phyloP scores from a whole-genome alignment of 2,329 filamentous ascomycete species.

The Biscogniauxia sp. region DNA sequence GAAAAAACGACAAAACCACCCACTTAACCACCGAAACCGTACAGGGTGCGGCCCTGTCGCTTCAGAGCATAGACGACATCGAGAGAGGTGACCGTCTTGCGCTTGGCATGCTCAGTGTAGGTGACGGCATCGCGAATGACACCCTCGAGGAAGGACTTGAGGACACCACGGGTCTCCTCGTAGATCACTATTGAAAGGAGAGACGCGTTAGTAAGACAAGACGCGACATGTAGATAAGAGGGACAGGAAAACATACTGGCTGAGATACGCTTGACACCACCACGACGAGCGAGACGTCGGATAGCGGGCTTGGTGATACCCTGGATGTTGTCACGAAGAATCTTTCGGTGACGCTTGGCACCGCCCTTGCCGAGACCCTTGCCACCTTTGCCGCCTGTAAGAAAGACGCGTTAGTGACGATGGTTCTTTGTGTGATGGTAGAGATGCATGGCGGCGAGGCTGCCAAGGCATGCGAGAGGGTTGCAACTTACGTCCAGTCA shows the following conservation, averaged over 20 bases:
- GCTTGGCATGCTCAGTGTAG: conserved; percentile 81
- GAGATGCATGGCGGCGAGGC: too few species aligned
- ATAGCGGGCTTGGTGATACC: conserved; percentile 99
- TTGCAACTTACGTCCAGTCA: conserved; percentile 35
- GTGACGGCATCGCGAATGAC: conserved; percentile 78
- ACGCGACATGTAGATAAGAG: conserved; percentile 58
- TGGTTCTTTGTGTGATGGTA: too few species aligned
- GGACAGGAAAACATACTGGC: conserved; percentile 61
- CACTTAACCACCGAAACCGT: conserved; percentile 63
- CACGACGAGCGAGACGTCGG: conserved; percentile 96
- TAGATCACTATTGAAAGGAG: conserved; percentile 64
- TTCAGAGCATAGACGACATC: conserved; percentile 62
- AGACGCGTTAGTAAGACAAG: conserved; percentile 61
- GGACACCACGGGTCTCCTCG: conserved; percentile 77
- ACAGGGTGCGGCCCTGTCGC: conserved; percentile 62
- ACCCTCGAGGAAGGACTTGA: conserved; percentile 81
- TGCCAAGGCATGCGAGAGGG: background rate
- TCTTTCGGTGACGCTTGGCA: conserved; percentile 99
- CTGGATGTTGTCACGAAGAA: conserved; percentile 99
- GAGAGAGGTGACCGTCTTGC: conserved; percentile 65
- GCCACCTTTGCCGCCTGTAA: conserved; percentile 84
- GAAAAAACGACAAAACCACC: conserved; percentile 9
- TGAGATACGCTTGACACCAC: conserved; percentile 99
- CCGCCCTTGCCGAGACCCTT: conserved; percentile 98
- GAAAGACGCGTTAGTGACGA: conserved; percentile 43